Base-by-base conservation (phyloP, 2,329 filamentous ascomycete genomes). In the Cordyceps tenuipes region DNA sequence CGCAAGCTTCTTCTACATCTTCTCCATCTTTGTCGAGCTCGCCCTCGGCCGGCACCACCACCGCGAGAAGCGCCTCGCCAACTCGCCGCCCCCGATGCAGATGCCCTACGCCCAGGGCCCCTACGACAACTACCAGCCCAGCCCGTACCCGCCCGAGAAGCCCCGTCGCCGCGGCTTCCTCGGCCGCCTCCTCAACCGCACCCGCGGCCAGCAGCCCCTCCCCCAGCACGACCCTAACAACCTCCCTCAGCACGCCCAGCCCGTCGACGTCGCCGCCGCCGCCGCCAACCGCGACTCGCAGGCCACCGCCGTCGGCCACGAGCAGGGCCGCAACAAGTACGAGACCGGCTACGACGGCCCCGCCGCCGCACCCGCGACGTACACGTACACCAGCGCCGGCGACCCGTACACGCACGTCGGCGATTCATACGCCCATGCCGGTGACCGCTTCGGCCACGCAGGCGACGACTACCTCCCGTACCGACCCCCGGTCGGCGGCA, bases 11-110 rank as follows among this genome's bases (percentile, higher is more conserved):
- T 85, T 93, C 73, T 94, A 93, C 79, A 69, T 90, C 67, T 69
- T 90, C 68, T 90, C 89, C 54, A 84, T 89, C 57, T 70, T 86
- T 61, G 78, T 88, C 63, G 89, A 93, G 68, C 64, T 90, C 55
- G 77, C 81, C 54, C 82, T 93, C 50, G 82, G 82, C 66, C 84
- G 86, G 62, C 80, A 89, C 72, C 87, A 89, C 77, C 84, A 85
- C 75, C 86, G 85, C 67, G 86, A 90, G 75, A 89, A 88, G 77
- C 83, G 83, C 57, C 89, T 82, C 70, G 87, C 87, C 15, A 87
- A 73, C 50, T 61, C 50, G 46, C 50, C 44, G 15, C 58, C 52
- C 10, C 57, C 19, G 49, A 59, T 59, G 57, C 57, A 59, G 49
- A 59, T 59, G 57, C 57, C 57, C 26, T 59, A 46, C 48, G 23